These are phyloP conservation scores for Proliferodiscus dingleyae DNA, from an alignment of 2,329 filamentous ascomycete species.

Conservation along the genomic window DNA sequence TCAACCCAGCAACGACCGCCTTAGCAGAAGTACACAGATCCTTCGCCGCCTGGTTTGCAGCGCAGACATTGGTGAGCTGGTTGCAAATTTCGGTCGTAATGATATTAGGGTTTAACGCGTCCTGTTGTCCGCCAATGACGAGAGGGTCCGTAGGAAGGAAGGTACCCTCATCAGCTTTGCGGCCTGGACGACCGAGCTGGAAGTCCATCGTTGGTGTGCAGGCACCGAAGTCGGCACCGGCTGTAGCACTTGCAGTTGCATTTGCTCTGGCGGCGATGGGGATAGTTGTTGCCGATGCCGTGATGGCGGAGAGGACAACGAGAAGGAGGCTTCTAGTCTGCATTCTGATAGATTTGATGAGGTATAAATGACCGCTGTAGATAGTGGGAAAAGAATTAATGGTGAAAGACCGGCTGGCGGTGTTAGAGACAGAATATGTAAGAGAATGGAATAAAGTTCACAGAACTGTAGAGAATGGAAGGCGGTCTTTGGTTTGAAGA, in stretches of 20 bases:
- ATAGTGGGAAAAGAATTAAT: no score
- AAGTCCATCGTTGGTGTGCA: conserved; percentile 50
- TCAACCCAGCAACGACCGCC: conserved; percentile 44
- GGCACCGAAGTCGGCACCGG: conserved; percentile 39
- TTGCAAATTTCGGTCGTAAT: conserved; percentile 68
- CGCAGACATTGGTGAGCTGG: conserved; percentile 61
- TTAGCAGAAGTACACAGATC: conserved; percentile 48
- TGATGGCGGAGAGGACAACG: conserved; percentile 10
- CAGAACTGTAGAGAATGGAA: conserved; percentile 16
- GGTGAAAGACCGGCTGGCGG: conserved; percentile 12
- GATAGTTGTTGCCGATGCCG: neutral
- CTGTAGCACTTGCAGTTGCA: conserved; percentile 2
- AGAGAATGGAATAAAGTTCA: conserved; percentile 18
- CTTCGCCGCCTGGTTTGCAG: conserved; percentile 53
- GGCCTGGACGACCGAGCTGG: conserved; percentile 45
- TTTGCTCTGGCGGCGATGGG: conserved; percentile 3
- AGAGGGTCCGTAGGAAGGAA: conserved; percentile 61
- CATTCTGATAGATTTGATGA: conserved; percentile 12
- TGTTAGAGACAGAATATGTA: conserved; percentile 5
- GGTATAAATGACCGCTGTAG: no score
- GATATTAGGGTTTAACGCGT: conserved; percentile 66
- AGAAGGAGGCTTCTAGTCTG: conserved; percentile 12
- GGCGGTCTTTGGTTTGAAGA: neutral
- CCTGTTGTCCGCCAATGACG: conserved; percentile 55
- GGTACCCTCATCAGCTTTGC: conserved; percentile 54